A percentile compares a stretch with the other conserved stretches of the same genome.
Evolutionary conservation across 257 asterid genomes (phyloP).

Genomic region (Forsythia suspensa): DNA sequence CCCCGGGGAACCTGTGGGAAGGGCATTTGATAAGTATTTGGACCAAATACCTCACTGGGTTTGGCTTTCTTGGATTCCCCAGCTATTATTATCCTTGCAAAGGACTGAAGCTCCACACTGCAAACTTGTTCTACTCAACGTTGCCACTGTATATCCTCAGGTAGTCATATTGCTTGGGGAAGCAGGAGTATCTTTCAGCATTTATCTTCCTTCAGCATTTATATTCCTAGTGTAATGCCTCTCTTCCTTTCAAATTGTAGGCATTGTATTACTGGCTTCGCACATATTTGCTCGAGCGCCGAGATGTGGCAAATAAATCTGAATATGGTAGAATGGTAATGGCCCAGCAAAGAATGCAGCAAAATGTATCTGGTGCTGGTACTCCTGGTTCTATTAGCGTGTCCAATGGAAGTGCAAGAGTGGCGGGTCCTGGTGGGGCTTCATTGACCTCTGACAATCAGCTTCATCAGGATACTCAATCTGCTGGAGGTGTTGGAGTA

Average conservation of each 20-base stretch:
- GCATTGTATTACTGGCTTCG: slow-evolving; percentile 99
- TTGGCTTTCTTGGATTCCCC: slow-evolving; percentile 99
- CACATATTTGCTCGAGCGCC: slow-evolving; percentile 95
- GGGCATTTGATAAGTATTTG: slow-evolving; percentile 89
- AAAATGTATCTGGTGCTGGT: slow-evolving; percentile 60
- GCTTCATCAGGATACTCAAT: slow-evolving; percentile 70
- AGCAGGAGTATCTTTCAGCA: background rate
- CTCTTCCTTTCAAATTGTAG: slow-evolving; percentile 39
- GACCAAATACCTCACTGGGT: slow-evolving; percentile 97
- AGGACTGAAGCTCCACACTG: slow-evolving; percentile 95
- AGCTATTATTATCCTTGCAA: slow-evolving; percentile 85
- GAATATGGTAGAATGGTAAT: slow-evolving; percentile 93
- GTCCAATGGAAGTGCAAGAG: slow-evolving; percentile 77
- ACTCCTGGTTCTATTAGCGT: slow-evolving; percentile 52
- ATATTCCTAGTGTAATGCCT: slow-evolving; percentile 25
- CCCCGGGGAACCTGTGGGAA: slow-evolving; percentile 90
- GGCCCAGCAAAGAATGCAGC: slow-evolving; percentile 99
- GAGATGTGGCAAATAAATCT: slow-evolving; percentile 96
- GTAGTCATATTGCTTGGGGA: slow-evolving; percentile 37
- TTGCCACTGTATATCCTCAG: slow-evolving; percentile 94
- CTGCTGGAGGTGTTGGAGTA: slow-evolving; percentile 69
- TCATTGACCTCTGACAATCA: slow-evolving; percentile 72
- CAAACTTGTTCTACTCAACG: slow-evolving; percentile 88
- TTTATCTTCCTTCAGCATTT: slow-evolving; percentile 18
- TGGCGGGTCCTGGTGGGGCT: slow-evolving; percentile 61